Conservation (phyloP, 208 protist species). For the Acanthamoeba sp. region DNA sequence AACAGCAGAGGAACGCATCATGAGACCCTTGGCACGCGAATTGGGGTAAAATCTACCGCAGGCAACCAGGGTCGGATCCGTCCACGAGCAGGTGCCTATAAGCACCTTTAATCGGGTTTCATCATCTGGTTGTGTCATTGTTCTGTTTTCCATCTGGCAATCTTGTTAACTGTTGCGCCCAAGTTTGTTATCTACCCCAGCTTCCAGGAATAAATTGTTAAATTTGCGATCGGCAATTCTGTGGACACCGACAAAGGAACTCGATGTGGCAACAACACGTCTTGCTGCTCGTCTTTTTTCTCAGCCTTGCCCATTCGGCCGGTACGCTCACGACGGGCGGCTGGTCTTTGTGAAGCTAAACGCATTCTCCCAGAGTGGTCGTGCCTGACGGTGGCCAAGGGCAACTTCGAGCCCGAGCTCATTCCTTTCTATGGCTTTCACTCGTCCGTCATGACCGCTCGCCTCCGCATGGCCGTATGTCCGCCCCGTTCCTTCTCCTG, state of each 20-base stretch:
- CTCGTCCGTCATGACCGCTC: not conserved
- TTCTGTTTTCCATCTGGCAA: not conserved
- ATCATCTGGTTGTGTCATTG: too few relatives aligned
- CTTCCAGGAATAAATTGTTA: too few relatives aligned
- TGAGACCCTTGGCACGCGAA: not conserved
- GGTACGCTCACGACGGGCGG: too few relatives aligned
- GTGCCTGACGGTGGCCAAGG: not conserved
- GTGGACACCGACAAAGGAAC: too few relatives aligned
- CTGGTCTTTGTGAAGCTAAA: too few relatives aligned
- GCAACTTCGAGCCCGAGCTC: not conserved
- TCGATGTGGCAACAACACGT: too few relatives aligned
- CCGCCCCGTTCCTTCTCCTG: too few relatives aligned
- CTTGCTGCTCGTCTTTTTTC: too few relatives aligned
- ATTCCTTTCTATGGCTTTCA: conserved; percentile 32
- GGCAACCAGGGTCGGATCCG: not conserved
- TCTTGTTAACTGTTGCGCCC: too few relatives aligned
- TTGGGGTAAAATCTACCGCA: conserved; percentile 69
- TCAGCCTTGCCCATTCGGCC: too few relatives aligned
- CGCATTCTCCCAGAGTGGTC: not conserved
- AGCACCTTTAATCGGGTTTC: not conserved
- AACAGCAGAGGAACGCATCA: not conserved
- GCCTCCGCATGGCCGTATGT: not conserved
- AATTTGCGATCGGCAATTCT: too few relatives aligned
- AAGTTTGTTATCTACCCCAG: too few relatives aligned
- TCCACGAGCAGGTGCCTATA: conserved; percentile 68